Evolutionary conservation across 2,329 filamentous ascomycete genomes (phyloP).

Genomic region (Pezicula rhizophila): DNA sequence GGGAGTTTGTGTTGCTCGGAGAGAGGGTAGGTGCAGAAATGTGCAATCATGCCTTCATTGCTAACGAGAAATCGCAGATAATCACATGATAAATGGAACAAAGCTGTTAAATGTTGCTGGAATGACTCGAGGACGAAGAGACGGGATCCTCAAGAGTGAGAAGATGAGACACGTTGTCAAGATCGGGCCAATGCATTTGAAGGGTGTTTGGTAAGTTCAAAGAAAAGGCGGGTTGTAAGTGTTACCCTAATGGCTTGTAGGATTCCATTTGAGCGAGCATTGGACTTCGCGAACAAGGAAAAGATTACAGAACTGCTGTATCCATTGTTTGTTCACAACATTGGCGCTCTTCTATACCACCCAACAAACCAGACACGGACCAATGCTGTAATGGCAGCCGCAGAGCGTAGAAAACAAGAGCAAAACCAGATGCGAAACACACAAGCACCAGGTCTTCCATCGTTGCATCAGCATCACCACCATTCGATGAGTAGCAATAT

Average conservation of each 20-base stretch:
- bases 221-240: not conserved
- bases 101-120: conserved; percentile 95
- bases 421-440: conserved; percentile 58
- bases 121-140: conserved; percentile 92
- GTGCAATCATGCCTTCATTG: not conserved
- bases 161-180: conserved; percentile 96
- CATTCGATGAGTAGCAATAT: conserved; percentile 57
- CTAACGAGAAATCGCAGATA: conserved; percentile 51
- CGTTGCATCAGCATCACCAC: conserved; percentile 61
- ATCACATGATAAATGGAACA: conserved; percentile 98
- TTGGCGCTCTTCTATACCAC: conserved; percentile 87
- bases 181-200: conserved; percentile 97
- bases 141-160: conserved; percentile 96
- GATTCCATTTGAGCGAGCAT: conserved; percentile 96
- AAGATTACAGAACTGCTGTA: conserved; percentile 96
- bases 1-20: conserved; percentile 88
- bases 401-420: conserved; percentile 70
- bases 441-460: conserved; percentile 54
- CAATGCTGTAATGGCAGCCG: conserved; percentile 81
- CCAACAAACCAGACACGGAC: conserved; percentile 80
- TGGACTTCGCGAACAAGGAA: conserved; percentile 99
- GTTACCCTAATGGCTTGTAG: conserved; percentile 38
- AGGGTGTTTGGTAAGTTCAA: conserved; percentile 83
- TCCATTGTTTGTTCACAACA: conserved; percentile 95
- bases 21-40: conserved; percentile 62